phyloP scores from a whole-genome alignment of 306 rosid genomes.

The Cajanus cajan region DNA sequence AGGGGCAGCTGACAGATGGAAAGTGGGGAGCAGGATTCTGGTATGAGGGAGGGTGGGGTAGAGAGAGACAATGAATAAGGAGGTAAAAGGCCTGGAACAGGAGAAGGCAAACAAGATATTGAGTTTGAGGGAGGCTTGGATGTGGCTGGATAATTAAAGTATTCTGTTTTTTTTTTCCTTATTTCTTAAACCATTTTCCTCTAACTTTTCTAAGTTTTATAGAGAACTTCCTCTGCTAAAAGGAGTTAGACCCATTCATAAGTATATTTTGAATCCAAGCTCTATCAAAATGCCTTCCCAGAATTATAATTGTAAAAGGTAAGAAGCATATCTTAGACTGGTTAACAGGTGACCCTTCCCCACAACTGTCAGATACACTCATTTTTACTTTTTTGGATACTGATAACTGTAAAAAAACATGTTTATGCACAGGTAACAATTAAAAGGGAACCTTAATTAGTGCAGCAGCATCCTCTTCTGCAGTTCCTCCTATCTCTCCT shows the following conservation, averaged over 20 bases:
- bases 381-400: neutral
- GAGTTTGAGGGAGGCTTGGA: neutral
- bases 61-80: neutral
- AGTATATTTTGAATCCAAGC: neutral
- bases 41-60: neutral
- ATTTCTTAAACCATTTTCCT: neutral
- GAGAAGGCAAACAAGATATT: too few relatives aligned
- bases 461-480: constrained; percentile 99
- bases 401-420: neutral
- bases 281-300: neutral
- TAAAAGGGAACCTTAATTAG: constrained; percentile 74
- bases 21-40: neutral
- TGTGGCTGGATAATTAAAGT: neutral
- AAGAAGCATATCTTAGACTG: neutral
- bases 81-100: too few relatives aligned
- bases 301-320: neutral
- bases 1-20: neutral
- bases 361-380: neutral
- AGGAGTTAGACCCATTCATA: neutral
- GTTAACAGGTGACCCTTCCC: neutral
- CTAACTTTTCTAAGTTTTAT: neutral
- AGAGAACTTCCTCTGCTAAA: neutral
- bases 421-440: neutral
- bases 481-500: constrained; percentile 99
- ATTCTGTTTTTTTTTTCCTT: neutral